These are phyloP conservation scores for Colletotrichum neosansevieriae DNA, from an alignment of 2,329 filamentous ascomycete genomes.

Conservation along the genomic window DNA sequence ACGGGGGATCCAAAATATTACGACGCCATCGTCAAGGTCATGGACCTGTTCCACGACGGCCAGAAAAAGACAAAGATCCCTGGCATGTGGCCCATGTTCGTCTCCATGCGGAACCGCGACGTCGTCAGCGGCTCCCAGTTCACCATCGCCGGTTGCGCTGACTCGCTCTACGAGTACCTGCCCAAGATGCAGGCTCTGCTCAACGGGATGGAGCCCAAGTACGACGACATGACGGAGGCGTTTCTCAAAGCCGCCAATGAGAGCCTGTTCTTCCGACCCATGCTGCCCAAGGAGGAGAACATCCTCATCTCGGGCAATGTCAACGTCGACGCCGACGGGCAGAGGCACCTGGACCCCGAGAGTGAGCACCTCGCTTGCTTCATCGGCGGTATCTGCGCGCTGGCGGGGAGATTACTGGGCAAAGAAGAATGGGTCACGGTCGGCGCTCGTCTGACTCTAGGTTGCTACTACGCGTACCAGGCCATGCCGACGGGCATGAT, in stretches of 20 bases:
- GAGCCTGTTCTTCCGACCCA: slow-evolving; percentile 72
- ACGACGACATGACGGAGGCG: slow-evolving; percentile 67
- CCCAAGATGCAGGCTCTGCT: slow-evolving; percentile 66
- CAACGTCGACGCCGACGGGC: slow-evolving; percentile 41
- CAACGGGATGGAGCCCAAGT: slow-evolving; percentile 66
- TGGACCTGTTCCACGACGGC: slow-evolving; percentile 72
- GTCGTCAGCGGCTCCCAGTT: slow-evolving; percentile 47
- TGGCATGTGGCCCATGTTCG: slow-evolving; percentile 77
- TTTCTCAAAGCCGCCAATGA: slow-evolving; percentile 67
- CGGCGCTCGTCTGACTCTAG: slow-evolving; percentile 60
- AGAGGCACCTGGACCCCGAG: slow-evolving; percentile 46
- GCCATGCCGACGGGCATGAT: slow-evolving; percentile 63
- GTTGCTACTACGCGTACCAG: slow-evolving; percentile 64
- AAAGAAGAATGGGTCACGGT: slow-evolving; percentile 55
- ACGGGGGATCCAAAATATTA: slow-evolving; percentile 81
- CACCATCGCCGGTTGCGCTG: slow-evolving; percentile 54
- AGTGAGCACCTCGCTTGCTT: slow-evolving; percentile 65
- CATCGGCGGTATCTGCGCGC: slow-evolving; percentile 62
- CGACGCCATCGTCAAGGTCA: slow-evolving; percentile 76
- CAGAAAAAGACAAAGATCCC: slow-evolving; percentile 77
- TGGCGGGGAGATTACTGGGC: slow-evolving; percentile 59
- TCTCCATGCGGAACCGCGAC: slow-evolving; percentile 68
- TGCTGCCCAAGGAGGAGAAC: slow-evolving; percentile 61
- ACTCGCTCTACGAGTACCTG: slow-evolving; percentile 58
- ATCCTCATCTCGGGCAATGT: slow-evolving; percentile 66